Conservation (phyloP, 2,329 filamentous ascomycete genomes). For the Penicillium sp. region DNA sequence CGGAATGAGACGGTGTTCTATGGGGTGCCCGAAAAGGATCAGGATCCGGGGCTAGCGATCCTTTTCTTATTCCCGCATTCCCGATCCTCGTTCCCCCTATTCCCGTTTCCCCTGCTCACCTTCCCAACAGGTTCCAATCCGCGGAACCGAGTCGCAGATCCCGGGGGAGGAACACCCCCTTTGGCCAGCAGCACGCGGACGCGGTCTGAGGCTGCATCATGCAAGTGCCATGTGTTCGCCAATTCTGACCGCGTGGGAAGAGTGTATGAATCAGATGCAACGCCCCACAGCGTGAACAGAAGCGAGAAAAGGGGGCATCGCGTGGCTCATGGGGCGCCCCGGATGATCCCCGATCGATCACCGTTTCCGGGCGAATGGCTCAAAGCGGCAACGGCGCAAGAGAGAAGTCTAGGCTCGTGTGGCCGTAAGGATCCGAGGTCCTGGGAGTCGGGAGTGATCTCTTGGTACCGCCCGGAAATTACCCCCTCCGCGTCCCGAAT, state of each 20-base stretch:
- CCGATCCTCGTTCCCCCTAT: background rate
- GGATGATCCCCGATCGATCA: constrained; percentile 25
- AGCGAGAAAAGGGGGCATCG: constrained; percentile 8
- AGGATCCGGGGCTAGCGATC: constrained; percentile 8
- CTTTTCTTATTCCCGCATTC: background rate
- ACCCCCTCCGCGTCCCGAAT: background rate
- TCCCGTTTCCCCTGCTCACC: background rate
- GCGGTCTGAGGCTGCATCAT: constrained; percentile 2
- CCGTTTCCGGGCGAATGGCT: constrained; percentile 12
- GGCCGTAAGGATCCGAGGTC: background rate
- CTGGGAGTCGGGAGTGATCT: background rate
- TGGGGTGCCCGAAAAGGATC: background rate
- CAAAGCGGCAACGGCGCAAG: constrained; percentile 5
- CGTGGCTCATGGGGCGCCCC: constrained; percentile 16
- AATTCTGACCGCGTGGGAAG: constrained; percentile 12
- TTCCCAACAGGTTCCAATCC: background rate
- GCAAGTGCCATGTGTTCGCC: constrained; percentile 25
- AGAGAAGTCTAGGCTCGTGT: background rate
- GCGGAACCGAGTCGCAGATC: background rate
- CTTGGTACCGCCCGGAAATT: background rate
- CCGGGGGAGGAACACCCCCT: too few relatives aligned
- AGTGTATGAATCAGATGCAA: background rate
- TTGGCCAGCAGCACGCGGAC: background rate
- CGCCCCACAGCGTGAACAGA: background rate
- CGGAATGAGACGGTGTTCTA: too few relatives aligned